Evolutionary conservation across 2,329 filamentous ascomycete genomes (phyloP), one percentile per base, ranked within the genome.

Genomic region (Epichloe festucae): DNA sequence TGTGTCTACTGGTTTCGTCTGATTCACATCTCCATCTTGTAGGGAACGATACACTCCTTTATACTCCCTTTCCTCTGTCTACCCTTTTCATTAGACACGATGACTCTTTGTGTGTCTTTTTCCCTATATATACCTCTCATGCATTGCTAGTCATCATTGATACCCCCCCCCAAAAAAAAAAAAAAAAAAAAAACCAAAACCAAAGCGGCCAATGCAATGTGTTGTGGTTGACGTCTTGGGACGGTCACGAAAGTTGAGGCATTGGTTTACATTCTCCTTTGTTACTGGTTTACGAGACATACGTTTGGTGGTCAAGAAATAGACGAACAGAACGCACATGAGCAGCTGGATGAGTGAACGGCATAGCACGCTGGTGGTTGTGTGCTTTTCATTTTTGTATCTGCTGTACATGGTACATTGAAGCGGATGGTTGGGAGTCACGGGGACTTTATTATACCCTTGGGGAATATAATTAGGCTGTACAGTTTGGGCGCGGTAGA

Each of bases 1-100:
- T 31, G 27, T 31, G 27, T 31, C 27, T 31, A 31, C 27, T 31
- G 27, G 27, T 31, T 31, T 31, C 11, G 27, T 31, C 27, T 31
- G 27, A 31, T 10, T 10, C 27, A 31, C 27, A 31, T 31, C 8
- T 31, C 27, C 27, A 31, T 31, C 27, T 10, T 31, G 27, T 31
- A 3, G 27, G 27, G 27, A 31, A 31, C 27, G 44, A 46, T 21
- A 46, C 44, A 46, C 44, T 46, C 44, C 10, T 36, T 39, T 40
- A 15, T 41, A 54, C 8, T 10, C 54, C 56, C 50, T 52, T 55
- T 46, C 57, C 52, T 57, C 54, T 48, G 23, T 23, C 2, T 14
- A 40, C n/a, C 17, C 46, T 31, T 31, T 31, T 11, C 42, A 31
- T 27, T 31, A 31, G 12, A 31, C 36, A 35, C 4, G 15, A 36